Percentiles rank a stretch among this genome's conserved stretches.
Evolutionary conservation across 1,284 basidiomycete species (phyloP).

Genomic region (Cutaneotrichosporon curvatum): DNA sequence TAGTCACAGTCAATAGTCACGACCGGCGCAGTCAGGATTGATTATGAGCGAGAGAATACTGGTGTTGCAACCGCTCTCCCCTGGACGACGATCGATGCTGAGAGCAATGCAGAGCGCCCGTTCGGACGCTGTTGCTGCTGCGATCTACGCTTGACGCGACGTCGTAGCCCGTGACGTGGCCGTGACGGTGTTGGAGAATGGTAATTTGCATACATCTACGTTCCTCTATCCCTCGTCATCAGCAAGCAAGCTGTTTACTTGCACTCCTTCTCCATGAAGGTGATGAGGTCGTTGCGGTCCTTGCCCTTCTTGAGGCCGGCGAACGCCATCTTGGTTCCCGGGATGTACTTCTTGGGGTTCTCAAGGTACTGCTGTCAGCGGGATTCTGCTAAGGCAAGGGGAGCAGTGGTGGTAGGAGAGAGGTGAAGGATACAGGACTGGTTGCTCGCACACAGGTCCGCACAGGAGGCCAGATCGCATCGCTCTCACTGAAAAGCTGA

Average conservation of each 20-base stretch:
- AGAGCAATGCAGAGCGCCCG: too few relatives aligned
- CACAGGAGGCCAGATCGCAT: too few relatives aligned
- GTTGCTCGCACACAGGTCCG: neutral
- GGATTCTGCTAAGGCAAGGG: neutral
- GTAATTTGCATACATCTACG: slow-evolving; percentile 4
- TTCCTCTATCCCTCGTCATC: slow-evolving; percentile 3
- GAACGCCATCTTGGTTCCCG: slow-evolving; percentile 93
- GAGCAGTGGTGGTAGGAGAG: neutral
- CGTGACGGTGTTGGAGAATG: too few relatives aligned
- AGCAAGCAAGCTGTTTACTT: slow-evolving; percentile 1
- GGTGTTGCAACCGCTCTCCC: too few relatives aligned
- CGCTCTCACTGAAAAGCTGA: too few relatives aligned
- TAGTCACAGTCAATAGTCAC: too few relatives aligned
- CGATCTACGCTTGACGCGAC: too few relatives aligned
- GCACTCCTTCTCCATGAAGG: slow-evolving; percentile 35
- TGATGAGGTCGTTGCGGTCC: slow-evolving; percentile 77
- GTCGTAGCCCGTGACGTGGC: too few relatives aligned
- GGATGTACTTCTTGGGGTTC: slow-evolving; percentile 63
- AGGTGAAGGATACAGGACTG: neutral
- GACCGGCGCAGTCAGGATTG: too few relatives aligned
- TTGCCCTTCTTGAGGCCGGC: slow-evolving; percentile 95
- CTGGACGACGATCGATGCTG: too few relatives aligned
- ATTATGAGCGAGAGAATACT: too few relatives aligned
- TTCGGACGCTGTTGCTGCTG: too few relatives aligned
- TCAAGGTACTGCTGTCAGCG: slow-evolving; percentile 19